These are phyloP conservation scores for Gloeostereum incarnatum DNA, from an alignment of 768 basidiomycete genomes.

Conservation along the genomic window DNA sequence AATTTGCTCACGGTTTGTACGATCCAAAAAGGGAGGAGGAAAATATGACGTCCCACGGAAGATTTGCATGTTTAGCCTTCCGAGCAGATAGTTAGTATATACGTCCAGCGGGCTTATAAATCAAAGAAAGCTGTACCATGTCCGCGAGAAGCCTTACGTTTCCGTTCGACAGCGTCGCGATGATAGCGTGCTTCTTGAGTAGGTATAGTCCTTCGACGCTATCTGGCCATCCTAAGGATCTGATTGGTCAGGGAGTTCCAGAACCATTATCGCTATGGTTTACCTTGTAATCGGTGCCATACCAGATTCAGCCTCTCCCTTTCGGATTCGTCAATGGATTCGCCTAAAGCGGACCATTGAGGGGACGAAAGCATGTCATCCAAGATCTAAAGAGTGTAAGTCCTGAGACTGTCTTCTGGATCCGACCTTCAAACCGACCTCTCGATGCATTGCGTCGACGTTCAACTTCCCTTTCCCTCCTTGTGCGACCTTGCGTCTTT, in stretches of 20 bases:
- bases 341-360: conserved; percentile 42
- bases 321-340: conserved; percentile 30
- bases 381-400: conserved; percentile 32
- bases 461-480: conserved; percentile 39
- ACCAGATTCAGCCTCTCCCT: conserved; percentile 34
- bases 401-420: background rate
- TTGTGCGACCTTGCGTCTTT: conserved; percentile 31
- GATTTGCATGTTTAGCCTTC: conserved; percentile 50
- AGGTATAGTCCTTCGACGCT: conserved; percentile 33
- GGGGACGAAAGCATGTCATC: conserved; percentile 40
- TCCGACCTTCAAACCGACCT: conserved; percentile 21
- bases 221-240: conserved; percentile 48
- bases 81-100: too few species aligned
- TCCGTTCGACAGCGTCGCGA: conserved; percentile 54
- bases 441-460: conserved; percentile 46
- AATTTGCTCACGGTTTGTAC: conserved; percentile 52
- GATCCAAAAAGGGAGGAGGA: conserved; percentile 50
- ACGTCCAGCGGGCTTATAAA: background rate
- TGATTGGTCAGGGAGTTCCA: background rate
- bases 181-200: conserved; percentile 40
- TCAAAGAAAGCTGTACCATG: conserved; percentile 29
- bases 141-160: conserved; percentile 52
- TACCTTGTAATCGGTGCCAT: conserved; percentile 57
- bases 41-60: conserved; percentile 59
- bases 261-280: background rate